phyloP scores from a whole-genome alignment of 306 rosid species.

The Fragaria vesca region DNA sequence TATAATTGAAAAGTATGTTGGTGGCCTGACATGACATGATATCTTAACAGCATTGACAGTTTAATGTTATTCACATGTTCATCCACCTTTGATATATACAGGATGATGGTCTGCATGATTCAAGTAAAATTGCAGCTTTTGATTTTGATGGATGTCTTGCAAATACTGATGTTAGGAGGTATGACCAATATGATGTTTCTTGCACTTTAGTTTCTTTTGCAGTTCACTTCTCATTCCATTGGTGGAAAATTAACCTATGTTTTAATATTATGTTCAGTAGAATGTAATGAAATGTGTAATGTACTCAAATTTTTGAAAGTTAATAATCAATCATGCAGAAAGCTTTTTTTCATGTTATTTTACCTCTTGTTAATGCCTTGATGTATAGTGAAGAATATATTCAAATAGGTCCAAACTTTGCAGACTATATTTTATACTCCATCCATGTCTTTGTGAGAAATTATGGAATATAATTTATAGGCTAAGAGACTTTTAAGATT shows the following conservation, averaged over 20 bases:
- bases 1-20: no score
- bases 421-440: not conserved
- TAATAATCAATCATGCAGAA: not conserved
- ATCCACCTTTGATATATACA: conserved; percentile 30
- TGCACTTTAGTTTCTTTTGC: not conserved
- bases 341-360: not conserved
- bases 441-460: not conserved
- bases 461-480: not conserved
- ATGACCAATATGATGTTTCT: conserved; percentile 11
- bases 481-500: not conserved
- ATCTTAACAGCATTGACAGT: not conserved
- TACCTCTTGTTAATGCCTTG: not conserved
- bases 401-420: not conserved
- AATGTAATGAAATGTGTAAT: not conserved
- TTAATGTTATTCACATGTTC: conserved; percentile 4
- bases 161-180: conserved; percentile 66
- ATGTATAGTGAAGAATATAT: not conserved
- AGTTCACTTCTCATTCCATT: not conserved
- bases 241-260: not conserved
- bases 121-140: conserved; percentile 95
- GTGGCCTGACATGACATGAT: not conserved
- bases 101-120: conserved; percentile 76
- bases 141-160: conserved; percentile 98
- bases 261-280: not conserved
- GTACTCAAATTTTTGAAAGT: not conserved